Conservation (phyloP, 192 early-diverging fungal species). For the Backusella parvicylindrica region DNA sequence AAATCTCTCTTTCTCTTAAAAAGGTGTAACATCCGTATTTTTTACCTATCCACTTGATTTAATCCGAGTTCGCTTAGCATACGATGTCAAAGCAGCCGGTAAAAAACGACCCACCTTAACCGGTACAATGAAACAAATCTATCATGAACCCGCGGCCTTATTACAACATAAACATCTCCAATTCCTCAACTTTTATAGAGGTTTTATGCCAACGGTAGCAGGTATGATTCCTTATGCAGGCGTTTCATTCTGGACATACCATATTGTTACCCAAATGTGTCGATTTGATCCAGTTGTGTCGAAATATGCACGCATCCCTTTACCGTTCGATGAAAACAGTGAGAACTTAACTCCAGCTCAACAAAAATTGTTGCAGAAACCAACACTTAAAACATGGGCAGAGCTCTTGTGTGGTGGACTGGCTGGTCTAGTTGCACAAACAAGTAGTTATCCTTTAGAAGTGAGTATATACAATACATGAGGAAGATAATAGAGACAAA, state of each 20-base stretch:
- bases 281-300: conserved; percentile 41
- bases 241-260: conserved; percentile 88
- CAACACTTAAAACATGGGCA: conserved; percentile 69
- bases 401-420: conserved; percentile 79
- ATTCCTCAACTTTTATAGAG: conserved; percentile 88
- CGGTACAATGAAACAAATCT: conserved; percentile 55
- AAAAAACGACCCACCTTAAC: conserved; percentile 7
- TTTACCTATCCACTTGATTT: conserved; percentile 94
- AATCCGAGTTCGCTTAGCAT: conserved; percentile 93
- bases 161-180: not conserved
- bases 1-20: not conserved
- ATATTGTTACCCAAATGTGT: conserved; percentile 63
- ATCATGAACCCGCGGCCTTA: conserved; percentile 66
- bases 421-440: conserved; percentile 85
- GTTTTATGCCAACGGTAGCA: conserved; percentile 78
- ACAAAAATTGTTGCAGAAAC: conserved; percentile 24
- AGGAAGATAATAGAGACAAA: not conserved
- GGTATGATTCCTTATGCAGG: conserved; percentile 99
- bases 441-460: conserved; percentile 89
- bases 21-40: conserved; percentile 84
- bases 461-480: not conserved
- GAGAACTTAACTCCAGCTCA: conserved; percentile 12
- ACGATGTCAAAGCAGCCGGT: conserved; percentile 55
- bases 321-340: conserved; percentile 17
- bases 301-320: conserved; percentile 23